Percentiles rank a stretch among this genome's conserved stretches.
phyloP scores from a whole-genome alignment of 768 basidiomycete genomes.

The Suillus luteus region DNA sequence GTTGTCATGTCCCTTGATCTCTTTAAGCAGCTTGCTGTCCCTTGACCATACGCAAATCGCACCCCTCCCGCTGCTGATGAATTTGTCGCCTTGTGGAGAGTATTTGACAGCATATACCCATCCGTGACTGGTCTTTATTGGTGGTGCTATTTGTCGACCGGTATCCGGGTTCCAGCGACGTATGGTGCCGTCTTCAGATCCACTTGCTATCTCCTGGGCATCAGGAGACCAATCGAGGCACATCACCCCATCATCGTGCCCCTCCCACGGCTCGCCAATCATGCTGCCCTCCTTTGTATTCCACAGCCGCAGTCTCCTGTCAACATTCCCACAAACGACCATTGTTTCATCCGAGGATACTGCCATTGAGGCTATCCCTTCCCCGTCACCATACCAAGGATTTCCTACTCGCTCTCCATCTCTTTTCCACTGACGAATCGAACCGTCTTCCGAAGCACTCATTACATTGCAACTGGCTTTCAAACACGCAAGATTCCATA shows the following conservation, averaged over 20 bases:
- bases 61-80: neutral
- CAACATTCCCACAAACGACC: neutral
- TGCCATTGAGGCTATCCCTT: too few species aligned
- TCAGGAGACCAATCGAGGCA: conserved; percentile 19
- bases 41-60: neutral
- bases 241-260: conserved; percentile 3
- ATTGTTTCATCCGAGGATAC: too few species aligned
- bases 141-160: neutral
- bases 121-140: neutral
- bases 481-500: too few species aligned
- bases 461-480: too few species aligned
- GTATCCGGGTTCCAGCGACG: conserved; percentile 17
- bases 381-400: too few species aligned
- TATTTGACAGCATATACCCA: neutral
- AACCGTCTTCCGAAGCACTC: too few species aligned
- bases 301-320: neutral
- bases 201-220: conserved; percentile 17
- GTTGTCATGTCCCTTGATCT: neutral
- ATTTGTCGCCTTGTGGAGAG: neutral
- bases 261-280: neutral
- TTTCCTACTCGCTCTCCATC: too few species aligned
- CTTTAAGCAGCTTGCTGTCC: neutral
- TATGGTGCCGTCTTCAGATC: conserved; percentile 5
- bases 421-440: too few species aligned
- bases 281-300: neutral